Evolutionary conservation across 23 red algal species (phyloP).

Genomic region (Gracilaria caudata): DNA sequence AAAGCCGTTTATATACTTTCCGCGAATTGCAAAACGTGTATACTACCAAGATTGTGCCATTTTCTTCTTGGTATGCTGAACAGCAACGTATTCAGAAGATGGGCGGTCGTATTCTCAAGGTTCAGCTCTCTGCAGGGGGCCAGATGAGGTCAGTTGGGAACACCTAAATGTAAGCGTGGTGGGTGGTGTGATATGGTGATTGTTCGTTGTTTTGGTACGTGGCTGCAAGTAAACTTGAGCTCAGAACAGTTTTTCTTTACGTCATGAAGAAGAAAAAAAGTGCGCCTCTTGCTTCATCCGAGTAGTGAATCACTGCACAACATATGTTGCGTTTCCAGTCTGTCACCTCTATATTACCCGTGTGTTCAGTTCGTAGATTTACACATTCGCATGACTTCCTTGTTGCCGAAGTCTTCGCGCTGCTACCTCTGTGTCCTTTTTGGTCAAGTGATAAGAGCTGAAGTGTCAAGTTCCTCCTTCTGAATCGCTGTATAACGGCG

Average conservation of each 20-base stretch:
- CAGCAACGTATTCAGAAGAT: slow-evolving; percentile 99
- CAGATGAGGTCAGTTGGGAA: slow-evolving; percentile 90
- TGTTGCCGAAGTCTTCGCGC: too few relatives aligned
- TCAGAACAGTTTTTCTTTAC: slow-evolving; percentile 23
- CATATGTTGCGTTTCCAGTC: too few relatives aligned
- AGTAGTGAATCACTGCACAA: neutral
- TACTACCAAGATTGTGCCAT: slow-evolving; percentile 95
- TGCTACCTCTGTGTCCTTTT: too few relatives aligned
- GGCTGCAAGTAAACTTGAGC: slow-evolving; percentile 3
- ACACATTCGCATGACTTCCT: too few relatives aligned
- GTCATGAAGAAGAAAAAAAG: neutral
- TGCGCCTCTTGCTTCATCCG: neutral
- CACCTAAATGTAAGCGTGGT: slow-evolving; percentile 11
- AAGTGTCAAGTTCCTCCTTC: too few relatives aligned
- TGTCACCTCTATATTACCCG: too few relatives aligned
- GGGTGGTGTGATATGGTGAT: neutral
- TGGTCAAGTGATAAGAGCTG: too few relatives aligned
- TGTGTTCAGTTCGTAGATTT: too few relatives aligned
- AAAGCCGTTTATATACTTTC: slow-evolving; percentile 84
- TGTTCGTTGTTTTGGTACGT: neutral
- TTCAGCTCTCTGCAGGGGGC: slow-evolving; percentile 84
- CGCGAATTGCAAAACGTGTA: slow-evolving; percentile 97
- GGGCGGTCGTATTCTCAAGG: slow-evolving; percentile 96
- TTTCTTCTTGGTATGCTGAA: slow-evolving; percentile 97
- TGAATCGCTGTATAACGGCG: too few relatives aligned